These are phyloP conservation scores for Porphyridium purpureum DNA, from an alignment of 23 red algal genomes.

Conservation along the genomic window DNA sequence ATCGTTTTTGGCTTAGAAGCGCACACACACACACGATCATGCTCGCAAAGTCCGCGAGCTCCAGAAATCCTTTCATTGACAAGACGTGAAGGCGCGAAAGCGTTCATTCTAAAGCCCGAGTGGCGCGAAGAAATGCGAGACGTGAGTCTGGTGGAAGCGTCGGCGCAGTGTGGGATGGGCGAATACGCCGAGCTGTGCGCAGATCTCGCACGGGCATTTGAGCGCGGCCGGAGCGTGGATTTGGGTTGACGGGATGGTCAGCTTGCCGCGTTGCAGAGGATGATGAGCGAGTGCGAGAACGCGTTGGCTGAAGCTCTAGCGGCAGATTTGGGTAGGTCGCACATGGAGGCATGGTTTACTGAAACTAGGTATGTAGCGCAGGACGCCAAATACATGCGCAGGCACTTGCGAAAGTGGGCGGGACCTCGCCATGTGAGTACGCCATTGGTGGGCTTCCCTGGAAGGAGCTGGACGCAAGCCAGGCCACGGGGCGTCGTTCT, in stretches of 20 bases:
- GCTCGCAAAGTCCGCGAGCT: too few species aligned
- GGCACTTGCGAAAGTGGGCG: neutral
- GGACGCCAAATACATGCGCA: neutral
- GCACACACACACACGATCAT: too few species aligned
- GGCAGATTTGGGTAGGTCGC: neutral
- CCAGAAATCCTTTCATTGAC: too few species aligned
- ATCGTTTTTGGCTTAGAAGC: too few species aligned
- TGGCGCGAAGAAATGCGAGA: too few species aligned
- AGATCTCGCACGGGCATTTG: neutral
- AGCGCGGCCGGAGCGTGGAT: neutral
- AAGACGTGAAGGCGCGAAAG: too few species aligned
- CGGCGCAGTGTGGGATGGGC: too few species aligned
- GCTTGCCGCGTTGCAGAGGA: neutral
- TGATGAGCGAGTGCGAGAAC: neutral
- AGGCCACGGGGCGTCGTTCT: slow-evolving; percentile 37
- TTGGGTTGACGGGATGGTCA: neutral
- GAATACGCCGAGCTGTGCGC: too few species aligned
- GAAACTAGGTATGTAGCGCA: neutral
- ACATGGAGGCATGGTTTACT: neutral
- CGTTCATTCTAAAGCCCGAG: too few species aligned
- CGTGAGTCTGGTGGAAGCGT: too few species aligned
- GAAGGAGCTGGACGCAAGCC: neutral
- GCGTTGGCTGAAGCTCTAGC: neutral
- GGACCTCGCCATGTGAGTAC: neutral
- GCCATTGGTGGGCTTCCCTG: neutral